Conservation (phyloP, 805 yeast species). For the Zygoascus flipseniorum region DNA sequence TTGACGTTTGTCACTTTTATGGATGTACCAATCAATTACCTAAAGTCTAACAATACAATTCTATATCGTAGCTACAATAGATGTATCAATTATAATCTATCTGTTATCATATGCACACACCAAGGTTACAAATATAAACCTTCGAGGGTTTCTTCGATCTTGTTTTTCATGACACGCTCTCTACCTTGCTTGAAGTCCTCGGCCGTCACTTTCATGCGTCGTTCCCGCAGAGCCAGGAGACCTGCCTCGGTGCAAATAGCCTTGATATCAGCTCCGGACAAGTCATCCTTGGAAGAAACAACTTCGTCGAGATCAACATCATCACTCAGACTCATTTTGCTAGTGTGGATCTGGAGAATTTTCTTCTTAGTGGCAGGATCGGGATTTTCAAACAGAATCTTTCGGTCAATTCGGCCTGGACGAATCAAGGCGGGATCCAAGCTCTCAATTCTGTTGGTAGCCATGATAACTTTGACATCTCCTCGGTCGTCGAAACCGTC, state of each 20-base stretch:
- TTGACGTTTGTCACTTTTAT: no score
- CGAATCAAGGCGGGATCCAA: slow-evolving; percentile 93
- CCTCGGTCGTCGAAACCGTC: slow-evolving; percentile 98
- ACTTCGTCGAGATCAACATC: slow-evolving; percentile 87
- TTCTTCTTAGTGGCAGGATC: slow-evolving; percentile 88
- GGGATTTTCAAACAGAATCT: slow-evolving; percentile 92
- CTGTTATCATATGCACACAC: neutral
- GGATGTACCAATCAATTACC: no score
- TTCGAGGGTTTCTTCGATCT: slow-evolving; percentile 92
- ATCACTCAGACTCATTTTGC: slow-evolving; percentile 81
- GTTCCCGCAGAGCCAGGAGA: slow-evolving; percentile 85
- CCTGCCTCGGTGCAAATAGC: slow-evolving; percentile 98
- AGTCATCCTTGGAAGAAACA: slow-evolving; percentile 83
- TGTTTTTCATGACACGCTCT: slow-evolving; percentile 92
- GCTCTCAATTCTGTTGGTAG: slow-evolving; percentile 89
- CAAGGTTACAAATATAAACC: slow-evolving; percentile 65
- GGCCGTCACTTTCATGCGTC: slow-evolving; percentile 95
- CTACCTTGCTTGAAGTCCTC: slow-evolving; percentile 89
- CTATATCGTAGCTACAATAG: neutral
- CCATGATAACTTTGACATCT: slow-evolving; percentile 96
- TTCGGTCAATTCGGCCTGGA: slow-evolving; percentile 96
- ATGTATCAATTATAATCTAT: neutral
- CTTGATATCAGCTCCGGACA: slow-evolving; percentile 95
- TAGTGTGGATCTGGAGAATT: slow-evolving; percentile 84
- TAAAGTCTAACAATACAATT: neutral